Percentiles rank a stretch among this genome's conserved stretches.
These are phyloP conservation scores for Vitis rupestris DNA, from an alignment of 164 flowering plant species.

Conservation along the genomic window DNA sequence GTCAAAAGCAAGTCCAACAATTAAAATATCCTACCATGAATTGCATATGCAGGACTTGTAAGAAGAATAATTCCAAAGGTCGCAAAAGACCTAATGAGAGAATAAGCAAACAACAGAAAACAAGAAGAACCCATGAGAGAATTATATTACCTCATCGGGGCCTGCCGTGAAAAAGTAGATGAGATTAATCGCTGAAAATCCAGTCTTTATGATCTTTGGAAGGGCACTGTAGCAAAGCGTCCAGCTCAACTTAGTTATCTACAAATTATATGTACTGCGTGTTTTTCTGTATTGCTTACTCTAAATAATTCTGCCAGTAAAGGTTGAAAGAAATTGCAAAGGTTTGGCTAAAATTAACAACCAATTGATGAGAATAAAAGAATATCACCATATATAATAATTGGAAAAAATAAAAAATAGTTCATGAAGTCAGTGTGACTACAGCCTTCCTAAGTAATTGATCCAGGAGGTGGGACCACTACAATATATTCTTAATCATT, in stretches of 20 bases:
- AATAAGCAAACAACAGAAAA: background rate
- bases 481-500: too few species aligned
- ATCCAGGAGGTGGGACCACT: too few species aligned
- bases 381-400: background rate
- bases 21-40: too few species aligned
- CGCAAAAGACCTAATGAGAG: background rate
- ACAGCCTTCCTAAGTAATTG: too few species aligned
- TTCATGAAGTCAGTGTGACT: too few species aligned
- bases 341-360: background rate
- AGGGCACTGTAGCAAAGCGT: constrained; percentile 64
- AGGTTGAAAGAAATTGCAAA: background rate
- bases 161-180: constrained; percentile 99
- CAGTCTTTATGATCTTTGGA: constrained; percentile 96
- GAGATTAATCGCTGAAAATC: constrained; percentile 97
- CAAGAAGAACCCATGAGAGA: background rate
- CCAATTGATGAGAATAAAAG: too few species aligned
- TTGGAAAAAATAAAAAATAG: background rate
- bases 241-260: constrained; percentile 8
- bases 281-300: background rate
- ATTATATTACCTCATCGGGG: constrained; percentile 88
- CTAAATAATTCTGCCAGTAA: background rate
- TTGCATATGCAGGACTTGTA: background rate
- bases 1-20: too few species aligned
- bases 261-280: background rate
- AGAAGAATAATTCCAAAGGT: background rate